Evolutionary conservation across 1,139 yeast genomes (phyloP).

Genomic region (Candida glucosophila): DNA sequence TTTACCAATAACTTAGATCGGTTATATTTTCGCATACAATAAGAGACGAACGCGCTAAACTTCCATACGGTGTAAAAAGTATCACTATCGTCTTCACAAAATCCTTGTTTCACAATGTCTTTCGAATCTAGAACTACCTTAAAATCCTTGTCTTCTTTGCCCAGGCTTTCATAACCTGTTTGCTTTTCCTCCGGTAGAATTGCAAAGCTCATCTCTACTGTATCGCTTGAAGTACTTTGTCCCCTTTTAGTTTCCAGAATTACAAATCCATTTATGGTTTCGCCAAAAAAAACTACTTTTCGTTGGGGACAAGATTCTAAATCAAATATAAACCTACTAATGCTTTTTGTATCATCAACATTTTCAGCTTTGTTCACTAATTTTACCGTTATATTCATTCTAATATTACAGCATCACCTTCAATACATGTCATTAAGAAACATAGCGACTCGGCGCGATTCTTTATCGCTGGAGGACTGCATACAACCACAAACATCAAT

Average conservation of each 20-base stretch:
- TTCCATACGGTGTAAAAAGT: constrained; percentile 18
- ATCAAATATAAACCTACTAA: constrained; percentile 4
- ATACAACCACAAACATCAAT: no score
- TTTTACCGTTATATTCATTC: constrained; percentile 7
- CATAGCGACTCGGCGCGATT: no score
- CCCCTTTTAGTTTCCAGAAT: constrained; percentile 11
- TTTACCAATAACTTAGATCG: no score
- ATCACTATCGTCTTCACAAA: constrained; percentile 8
- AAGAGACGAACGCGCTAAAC: constrained; percentile 25
- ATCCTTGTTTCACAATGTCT: constrained; percentile 4
- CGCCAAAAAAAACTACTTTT: constrained; percentile 27
- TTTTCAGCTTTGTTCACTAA: constrained; percentile 4
- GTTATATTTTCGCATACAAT: constrained; percentile 16
- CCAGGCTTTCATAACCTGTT: no score
- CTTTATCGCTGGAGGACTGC: no score
- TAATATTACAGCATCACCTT: no score
- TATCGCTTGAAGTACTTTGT: no score
- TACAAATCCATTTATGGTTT: constrained; percentile 26
- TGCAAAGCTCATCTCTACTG: no score
- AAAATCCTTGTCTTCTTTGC: no score
- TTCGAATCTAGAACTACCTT: no score
- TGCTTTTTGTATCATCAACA: constrained; percentile 2
- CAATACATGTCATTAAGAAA: no score
- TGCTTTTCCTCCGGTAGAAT: no score
- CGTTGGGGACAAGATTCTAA: constrained; percentile 2